A percentile compares a stretch with the other conserved stretches of the same genome.
Evolutionary conservation across 352 stramenopile genomes (phyloP).

Genomic region (Phytophthora cryptogea): DNA sequence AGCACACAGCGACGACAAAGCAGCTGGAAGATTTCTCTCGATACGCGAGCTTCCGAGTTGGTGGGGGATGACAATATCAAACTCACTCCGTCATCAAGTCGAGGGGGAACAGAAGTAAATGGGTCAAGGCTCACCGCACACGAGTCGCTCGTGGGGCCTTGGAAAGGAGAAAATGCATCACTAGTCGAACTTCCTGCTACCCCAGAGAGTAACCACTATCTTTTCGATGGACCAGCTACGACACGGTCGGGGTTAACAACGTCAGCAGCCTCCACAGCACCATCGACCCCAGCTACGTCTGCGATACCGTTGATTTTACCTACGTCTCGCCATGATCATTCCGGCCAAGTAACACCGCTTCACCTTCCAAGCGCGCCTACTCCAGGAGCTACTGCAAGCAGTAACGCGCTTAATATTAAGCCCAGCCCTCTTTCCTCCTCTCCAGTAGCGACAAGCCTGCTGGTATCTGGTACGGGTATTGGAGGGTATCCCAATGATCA

Average conservation of each 20-base stretch:
- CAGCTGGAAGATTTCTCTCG: conserved; percentile 9
- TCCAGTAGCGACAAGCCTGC: background rate
- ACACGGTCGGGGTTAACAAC: conserved; percentile 16
- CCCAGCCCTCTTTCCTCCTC: background rate
- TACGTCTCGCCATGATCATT: conserved; percentile 16
- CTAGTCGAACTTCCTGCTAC: conserved; percentile 11
- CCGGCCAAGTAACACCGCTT: conserved; percentile 1
- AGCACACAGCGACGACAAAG: conserved; percentile 31
- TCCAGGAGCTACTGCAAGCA: background rate
- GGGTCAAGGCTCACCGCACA: background rate
- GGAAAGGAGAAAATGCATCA: conserved; percentile 13
- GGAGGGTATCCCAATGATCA: background rate
- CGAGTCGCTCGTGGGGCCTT: conserved; percentile 18
- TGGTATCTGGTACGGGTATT: conserved; percentile 6
- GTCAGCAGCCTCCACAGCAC: conserved; percentile 5
- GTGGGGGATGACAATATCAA: conserved; percentile 3
- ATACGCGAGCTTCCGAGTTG: conserved; percentile 4
- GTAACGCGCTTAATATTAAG: background rate
- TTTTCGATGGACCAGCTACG: conserved; percentile 32
- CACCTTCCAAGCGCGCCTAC: background rate
- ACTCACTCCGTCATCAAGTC: conserved; percentile 5
- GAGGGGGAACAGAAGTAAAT: background rate
- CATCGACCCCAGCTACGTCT: conserved; percentile 1
- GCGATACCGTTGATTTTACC: conserved; percentile 7
- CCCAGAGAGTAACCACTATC: conserved; percentile 25